Evolutionary conservation across 495 filamentous ascomycete species (phyloP), one percentile per base, ranked within the genome.

Genomic region (Hyaloscypha hepaticicola): DNA sequence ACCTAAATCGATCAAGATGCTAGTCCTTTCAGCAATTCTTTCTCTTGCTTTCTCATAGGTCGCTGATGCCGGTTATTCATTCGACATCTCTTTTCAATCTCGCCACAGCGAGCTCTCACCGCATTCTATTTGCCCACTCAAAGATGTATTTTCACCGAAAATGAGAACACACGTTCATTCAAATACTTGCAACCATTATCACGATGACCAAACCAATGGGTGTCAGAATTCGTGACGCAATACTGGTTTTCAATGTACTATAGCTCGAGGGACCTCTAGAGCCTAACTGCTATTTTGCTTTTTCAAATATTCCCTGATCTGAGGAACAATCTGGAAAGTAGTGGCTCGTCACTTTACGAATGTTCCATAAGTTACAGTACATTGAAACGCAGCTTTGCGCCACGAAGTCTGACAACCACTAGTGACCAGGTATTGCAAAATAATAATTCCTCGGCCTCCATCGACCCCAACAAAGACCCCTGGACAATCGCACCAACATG

Each of bases 401-500:
- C n/a, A n/a, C n/a, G n/a, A n/a, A n/a, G n/a, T n/a, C n/a, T n/a
- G n/a, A n/a, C n/a, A n/a, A n/a, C n/a, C n/a, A n/a, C n/a, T n/a
- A n/a, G n/a, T n/a, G n/a, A n/a, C 48, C 12, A 25, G 26, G 22
- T 48, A 4, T 2, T 48, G 9, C 22, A 16, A 16, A 25, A 27
- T n/a, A 63, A 50, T 28, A 26, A 14, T 22, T 41, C 31, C 29
- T 28, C 49, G 34, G n/a, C 41, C 1, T 12, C 19, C 26, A 22
- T n/a, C 22, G n/a, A 56, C 24, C 14, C 31, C 11, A n/a, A 8
- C 26, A 12, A 21, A 65, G 51, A 63, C 24, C 65, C 59, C 0
- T 67, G 65, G 65, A 59, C 52, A 53, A 41, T 63, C 3, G 24
- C 51, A 0, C 65, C 65, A 52, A 63, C 53, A 51, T 67, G 65